A percentile compares a stretch with the other conserved stretches of the same genome.
phyloP scores from a whole-genome alignment of 169 alveolate species.

The Pseudocohnilembus persalinus region DNA sequence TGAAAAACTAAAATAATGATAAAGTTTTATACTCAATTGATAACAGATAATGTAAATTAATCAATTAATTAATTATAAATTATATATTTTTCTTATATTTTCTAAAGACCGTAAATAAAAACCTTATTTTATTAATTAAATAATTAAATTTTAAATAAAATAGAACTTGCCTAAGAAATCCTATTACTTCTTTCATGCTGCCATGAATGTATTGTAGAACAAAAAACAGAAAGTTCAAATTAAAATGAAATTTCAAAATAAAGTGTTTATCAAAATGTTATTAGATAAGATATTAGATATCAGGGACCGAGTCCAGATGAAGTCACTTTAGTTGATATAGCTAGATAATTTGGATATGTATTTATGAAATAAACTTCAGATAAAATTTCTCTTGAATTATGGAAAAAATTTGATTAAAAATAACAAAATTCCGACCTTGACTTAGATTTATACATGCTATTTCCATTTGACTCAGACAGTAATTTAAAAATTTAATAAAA shows the following conservation, averaged over 20 bases:
- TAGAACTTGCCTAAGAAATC: conserved; percentile 1
- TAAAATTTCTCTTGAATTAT: neutral
- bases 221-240: too few relatives aligned
- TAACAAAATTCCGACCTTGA: neutral
- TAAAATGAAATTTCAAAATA: neutral
- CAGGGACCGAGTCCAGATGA: conserved; percentile 89
- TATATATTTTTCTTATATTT: too few relatives aligned
- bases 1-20: neutral
- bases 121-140: neutral
- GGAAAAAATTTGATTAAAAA: neutral
- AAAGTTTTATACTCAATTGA: conserved; percentile 8
- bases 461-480: neutral
- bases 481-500: too few relatives aligned
- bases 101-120: neutral
- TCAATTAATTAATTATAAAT: too few relatives aligned
- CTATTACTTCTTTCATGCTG: neutral
- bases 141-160: neutral
- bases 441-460: neutral
- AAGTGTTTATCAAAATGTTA: neutral
- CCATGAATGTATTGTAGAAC: neutral
- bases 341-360: conserved; percentile 67
- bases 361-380: neutral
- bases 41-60: neutral
- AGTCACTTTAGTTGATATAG: conserved; percentile 85
- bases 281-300: neutral